phyloP scores from a whole-genome alignment of 441 rosid genomes.

The Capsella rubella region DNA sequence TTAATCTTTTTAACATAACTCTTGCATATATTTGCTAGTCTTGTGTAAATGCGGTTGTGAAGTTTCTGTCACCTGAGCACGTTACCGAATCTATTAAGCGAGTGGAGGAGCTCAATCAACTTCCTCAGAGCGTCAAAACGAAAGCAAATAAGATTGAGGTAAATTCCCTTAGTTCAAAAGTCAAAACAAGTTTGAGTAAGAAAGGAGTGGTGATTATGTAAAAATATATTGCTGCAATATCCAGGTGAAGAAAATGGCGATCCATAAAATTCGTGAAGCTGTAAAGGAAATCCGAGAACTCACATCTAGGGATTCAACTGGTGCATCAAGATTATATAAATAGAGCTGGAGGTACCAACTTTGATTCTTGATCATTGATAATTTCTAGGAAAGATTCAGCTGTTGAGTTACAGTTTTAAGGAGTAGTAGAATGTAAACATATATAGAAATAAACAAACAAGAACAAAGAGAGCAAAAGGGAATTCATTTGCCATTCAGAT shows the following conservation, averaged over 20 bases:
- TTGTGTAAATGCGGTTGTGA: conserved; percentile 87
- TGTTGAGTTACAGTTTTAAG: conserved; percentile 36
- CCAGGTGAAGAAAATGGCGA: conserved; percentile 92
- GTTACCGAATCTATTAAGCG: conserved; percentile 66
- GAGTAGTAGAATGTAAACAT: conserved; percentile 32
- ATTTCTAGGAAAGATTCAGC: conserved; percentile 16
- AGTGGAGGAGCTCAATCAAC: conserved; percentile 73
- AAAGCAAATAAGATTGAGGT: conserved; percentile 80
- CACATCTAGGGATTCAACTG: conserved; percentile 49
- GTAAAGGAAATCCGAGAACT: conserved; percentile 80
- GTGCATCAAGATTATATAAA: conserved; percentile 35
- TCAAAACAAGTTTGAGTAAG: conserved; percentile 10
- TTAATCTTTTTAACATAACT: conserved; percentile 3
- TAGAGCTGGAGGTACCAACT: conserved; percentile 37
- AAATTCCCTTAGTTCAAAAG: conserved; percentile 30
- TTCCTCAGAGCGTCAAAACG: conserved; percentile 75
- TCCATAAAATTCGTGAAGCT: conserved; percentile 69
- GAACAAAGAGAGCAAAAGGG: conserved; percentile 22
- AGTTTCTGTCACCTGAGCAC: conserved; percentile 92
- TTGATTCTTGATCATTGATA: conserved; percentile 42
- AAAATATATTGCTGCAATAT: conserved; percentile 27
- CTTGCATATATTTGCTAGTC: conserved; percentile 56
- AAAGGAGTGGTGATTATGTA: conserved; percentile 28
- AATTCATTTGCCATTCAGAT: conserved; percentile 31
- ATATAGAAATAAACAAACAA: conserved; percentile 34